Evolutionary conservation across 2,329 filamentous ascomycete genomes (phyloP), one percentile per base, ranked within the genome.

Genomic region (Neopestalotiopsis sp.): DNA sequence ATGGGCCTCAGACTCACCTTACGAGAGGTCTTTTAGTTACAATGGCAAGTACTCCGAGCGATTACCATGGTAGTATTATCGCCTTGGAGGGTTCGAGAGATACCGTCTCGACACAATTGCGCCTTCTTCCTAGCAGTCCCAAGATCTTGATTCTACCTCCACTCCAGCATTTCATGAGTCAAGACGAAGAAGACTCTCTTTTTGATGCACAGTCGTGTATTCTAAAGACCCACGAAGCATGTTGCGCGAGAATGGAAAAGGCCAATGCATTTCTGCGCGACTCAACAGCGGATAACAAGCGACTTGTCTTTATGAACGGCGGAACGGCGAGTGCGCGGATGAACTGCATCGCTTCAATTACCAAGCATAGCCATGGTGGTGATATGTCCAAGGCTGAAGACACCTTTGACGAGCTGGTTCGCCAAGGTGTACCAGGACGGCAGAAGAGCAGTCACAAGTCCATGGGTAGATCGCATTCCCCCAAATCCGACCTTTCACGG

Each of bases 221-320:
- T 69, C 83, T 82, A 57, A 78, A 80, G 66, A 81, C 89, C 6
- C 87, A 90, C 73, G 78, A 83, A 62, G 88, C 86, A 17, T 81
- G 84, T 38, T 71, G 77, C 62, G 78, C 81, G 20, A 85, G 89
- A 57, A 79, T 81, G 38, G 79, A 86, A 66, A 80, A 80, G 58
- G 89, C 89, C 7, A 77, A 80, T 38, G 75, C 80, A 2, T 91
- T 91, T 72, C 76, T 91, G 30, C 76, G 79, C 56, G 79, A 79
- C 10, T 83, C 85, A 6, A 83, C 82, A 1, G 75, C 80, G 10
- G 77, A 78, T 65, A 83, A 83, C 69, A 89, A 85, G 71, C 84
- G 85, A 68, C 76, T 91, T 4, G 89, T 90, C 7, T 90, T 91
- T 71, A 80, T 89, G 77, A 85, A 89, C 66, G 89, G 89, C 3